These are phyloP conservation scores for Kuraishia borneana DNA, from an alignment of 805 yeast species.

Conservation along the genomic window DNA sequence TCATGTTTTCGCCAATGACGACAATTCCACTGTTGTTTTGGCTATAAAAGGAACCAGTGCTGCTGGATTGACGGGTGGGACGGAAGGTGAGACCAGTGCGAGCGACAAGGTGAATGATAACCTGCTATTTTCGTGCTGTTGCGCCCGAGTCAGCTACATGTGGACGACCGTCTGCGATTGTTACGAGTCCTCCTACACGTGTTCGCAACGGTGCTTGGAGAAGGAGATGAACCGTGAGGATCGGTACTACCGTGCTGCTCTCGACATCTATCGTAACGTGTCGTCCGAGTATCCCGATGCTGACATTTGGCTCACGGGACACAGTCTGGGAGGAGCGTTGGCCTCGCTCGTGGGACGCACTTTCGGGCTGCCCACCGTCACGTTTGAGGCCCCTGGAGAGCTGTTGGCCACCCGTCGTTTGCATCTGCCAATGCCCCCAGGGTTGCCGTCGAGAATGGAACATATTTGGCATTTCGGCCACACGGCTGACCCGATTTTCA, in stretches of 20 bases:
- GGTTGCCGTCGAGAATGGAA: slow-evolving; percentile 64
- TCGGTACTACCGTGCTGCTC: slow-evolving; percentile 68
- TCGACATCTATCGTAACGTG: slow-evolving; percentile 71
- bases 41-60: slow-evolving; percentile 91
- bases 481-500: slow-evolving; percentile 91
- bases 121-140: slow-evolving; percentile 85
- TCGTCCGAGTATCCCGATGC: slow-evolving; percentile 53
- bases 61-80: slow-evolving; percentile 46
- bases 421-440: slow-evolving; percentile 91
- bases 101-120: slow-evolving; percentile 85
- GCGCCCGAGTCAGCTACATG: slow-evolving; percentile 82
- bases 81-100: slow-evolving; percentile 53
- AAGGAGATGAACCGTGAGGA: slow-evolving; percentile 62
- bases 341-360: slow-evolving; percentile 79
- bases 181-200: slow-evolving; percentile 70
- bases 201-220: slow-evolving; percentile 83
- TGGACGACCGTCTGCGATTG: slow-evolving; percentile 98
- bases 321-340: slow-evolving; percentile 87
- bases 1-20: slow-evolving; percentile 63
- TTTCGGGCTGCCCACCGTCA: slow-evolving; percentile 79
- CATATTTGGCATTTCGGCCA: slow-evolving; percentile 94
- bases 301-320: slow-evolving; percentile 87
- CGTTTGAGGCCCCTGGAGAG: slow-evolving; percentile 93
- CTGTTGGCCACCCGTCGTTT: slow-evolving; percentile 69
- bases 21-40: slow-evolving; percentile 52